Evolutionary conservation across 768 basidiomycete species (phyloP), one percentile per base, ranked within the genome.

Genomic region (Termitomyces sp.): DNA sequence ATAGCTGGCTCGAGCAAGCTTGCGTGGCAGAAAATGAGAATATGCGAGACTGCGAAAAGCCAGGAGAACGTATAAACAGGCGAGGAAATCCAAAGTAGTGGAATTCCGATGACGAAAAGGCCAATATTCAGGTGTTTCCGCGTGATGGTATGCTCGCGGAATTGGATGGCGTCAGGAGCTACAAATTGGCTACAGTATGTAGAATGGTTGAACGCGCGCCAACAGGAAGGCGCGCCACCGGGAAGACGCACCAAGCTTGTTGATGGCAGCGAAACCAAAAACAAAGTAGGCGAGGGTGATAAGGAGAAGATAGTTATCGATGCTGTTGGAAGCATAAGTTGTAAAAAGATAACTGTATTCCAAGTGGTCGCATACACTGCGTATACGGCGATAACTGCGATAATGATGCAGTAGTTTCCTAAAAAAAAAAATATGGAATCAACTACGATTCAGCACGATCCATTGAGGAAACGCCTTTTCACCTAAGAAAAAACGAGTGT

Each of bases 71-170:
- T 89, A 74, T 76, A 70, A 63, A 92, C 74, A 5, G 91, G 89
- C 27, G 86, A 86, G 7, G 89, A 73, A 66, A 81, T 72, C 84
- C 85, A 92, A 55, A 98, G 82, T 47, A 98, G 77, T 2, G 94
- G 94, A 49, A 97, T 78, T 43, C 95, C 95, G 64, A 97, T 88
- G 60, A 94, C 85, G 73, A 98, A 95, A 25, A 98, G 87, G 40
- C 72, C 84, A 38, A 80, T 88, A 76, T 97, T 98, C 45, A 96
- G 82, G 57, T 85, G 82, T 69, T 93, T 92, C 68, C 94, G 96
- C 7, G 94, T 95, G 60, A 98, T 76, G 53, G 86, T 80, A 59
- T 86, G 84, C 42, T 86, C 84, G 52, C 89, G 90, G 53, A 95
- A 72, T 64, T 96, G 88, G 53, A 92, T 77, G 29, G 94, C 89